Evolutionary conservation across 805 yeast species (phyloP), one percentile per base, ranked within the genome.

Genomic region (Clavispora santaluciae): DNA sequence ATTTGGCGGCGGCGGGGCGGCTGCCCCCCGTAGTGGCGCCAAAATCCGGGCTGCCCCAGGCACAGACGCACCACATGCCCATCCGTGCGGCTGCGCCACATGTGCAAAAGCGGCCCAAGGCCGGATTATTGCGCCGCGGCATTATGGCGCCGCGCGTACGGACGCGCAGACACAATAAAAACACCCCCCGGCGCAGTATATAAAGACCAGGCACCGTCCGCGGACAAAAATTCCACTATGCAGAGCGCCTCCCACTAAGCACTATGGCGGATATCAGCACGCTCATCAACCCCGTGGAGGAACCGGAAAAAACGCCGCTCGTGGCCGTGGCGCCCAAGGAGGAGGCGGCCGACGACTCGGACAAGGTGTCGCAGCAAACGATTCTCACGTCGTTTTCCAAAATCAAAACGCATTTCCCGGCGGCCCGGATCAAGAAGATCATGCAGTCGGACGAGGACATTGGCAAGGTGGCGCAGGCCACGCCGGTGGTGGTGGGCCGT

Each of bases 401-500:
- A 43, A 81, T 85, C 49, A 84, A 83, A 60, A 85, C 93, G 25
- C 95, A 85, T 57, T 86, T 86, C 61, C 95, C 95, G 4, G 85
- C 89, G 5, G 98, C 98, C 3, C 78, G 98, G 48, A 89, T 93
- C 55, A 93, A 93, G 70, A 87, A 93, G 55, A 79, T 93, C 44
- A 91, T 93, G 96, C 99, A 93, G 59, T 82, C 95, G 22, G 99
- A 93, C 63, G 99, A 93, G 49, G 99, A 93, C 49, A 90, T 93
- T 34, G 99, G 99, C 3, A 93, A 93, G 59, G 98, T 93, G 5
- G 96, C 99, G 3, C 97, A 90, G 58, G 97, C 96, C 2, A 95
- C 99, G 2, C 99, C 99, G 0, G 85, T 91, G n/a, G 91, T 91
- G 13, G 96, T 93, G 7, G 97, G 98, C 6, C 77, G 96, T 47